Percentiles rank a stretch among this genome's conserved stretches.
Evolutionary conservation across 2,329 filamentous ascomycete species (phyloP).

Genomic region (Fusarium sp.): DNA sequence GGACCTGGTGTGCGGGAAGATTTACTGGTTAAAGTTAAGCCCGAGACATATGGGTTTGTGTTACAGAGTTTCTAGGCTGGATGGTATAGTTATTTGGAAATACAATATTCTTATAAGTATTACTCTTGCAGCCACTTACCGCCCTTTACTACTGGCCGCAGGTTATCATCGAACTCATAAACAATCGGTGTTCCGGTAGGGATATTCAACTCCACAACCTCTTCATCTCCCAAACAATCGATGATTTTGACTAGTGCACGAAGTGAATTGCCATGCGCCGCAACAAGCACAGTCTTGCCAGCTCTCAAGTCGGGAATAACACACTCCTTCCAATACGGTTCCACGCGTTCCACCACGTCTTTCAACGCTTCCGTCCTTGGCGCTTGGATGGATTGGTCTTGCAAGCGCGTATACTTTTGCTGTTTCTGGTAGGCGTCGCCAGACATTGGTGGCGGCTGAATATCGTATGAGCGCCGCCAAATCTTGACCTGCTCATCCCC

Average conservation of each 20-base stretch:
- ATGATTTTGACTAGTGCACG: not conserved
- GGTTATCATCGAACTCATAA: not conserved
- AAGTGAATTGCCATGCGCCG: not conserved
- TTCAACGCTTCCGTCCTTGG: not conserved
- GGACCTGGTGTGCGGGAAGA: constrained; percentile 18
- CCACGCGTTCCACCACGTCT: not conserved
- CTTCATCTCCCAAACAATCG: not conserved
- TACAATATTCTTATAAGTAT: too few species aligned
- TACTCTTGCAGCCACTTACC: not conserved
- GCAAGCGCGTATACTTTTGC: rapidly evolving
- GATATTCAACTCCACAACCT: not conserved
- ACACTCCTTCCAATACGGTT: not conserved
- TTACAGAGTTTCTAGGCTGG: not conserved
- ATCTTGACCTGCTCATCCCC: not conserved
- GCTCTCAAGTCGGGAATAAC: not conserved
- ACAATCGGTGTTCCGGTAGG: not conserved
- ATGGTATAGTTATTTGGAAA: not conserved
- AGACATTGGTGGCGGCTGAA: not conserved
- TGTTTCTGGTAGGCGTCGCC: not conserved
- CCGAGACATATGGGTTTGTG: not conserved
- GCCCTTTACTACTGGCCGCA: not conserved
- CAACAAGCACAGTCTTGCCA: not conserved
- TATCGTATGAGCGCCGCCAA: not conserved
- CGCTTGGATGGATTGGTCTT: not conserved
- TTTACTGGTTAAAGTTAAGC: not conserved